Base-by-base conservation (phyloP, 306 rosid genomes). In the Vachellia pachyceras region DNA sequence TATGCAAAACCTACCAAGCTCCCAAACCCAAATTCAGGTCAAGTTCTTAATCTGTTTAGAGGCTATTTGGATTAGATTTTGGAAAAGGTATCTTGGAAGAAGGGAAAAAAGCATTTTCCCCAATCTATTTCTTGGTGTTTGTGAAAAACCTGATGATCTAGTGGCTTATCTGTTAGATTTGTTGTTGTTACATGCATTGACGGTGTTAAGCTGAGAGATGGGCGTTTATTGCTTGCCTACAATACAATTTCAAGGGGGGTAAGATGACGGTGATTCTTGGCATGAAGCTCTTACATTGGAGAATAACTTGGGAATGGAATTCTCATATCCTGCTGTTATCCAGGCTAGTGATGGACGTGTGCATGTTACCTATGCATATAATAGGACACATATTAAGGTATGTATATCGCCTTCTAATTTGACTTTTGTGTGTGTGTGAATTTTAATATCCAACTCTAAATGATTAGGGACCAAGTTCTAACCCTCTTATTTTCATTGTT, bases 1-100 rank as follows among this genome's bases (percentile, higher is more conserved):
- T 85, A 74, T 72, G 98, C 94, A 35, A 83, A 85, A 63, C 88
- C 90, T 74, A 94, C 94, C 3, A 76, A 88, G 33, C 94, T 94
- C 75, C 98, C 95, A n/a, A 95, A 92, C 86, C 98, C 98, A 80
- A 95, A 95, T 83, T 91, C 98, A 89, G 98, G 98, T 91, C 64
- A 75, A 25, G 25, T 74, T 81, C 69, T 74, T 36, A 47, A 79
- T 18, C 33, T 29, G 1, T 2, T 29, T 29, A 29, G 33, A 29
- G 33, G 1, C 33, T 29, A 2, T 29, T 29, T 29, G 33, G 33
- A 29, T 29, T 29, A 29, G 33, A 29, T 29, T 29, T 29, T 29
- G 33, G 33, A 29, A 29, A 29, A 29, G 33, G 33, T 1, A 29
- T 29, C 33, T 29, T 29, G 33, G 33, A 29, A 29, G 1, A 29